These are phyloP conservation scores for Epichloe bromicola DNA, from an alignment of 2,329 filamentous ascomycete genomes.

Conservation along the genomic window DNA sequence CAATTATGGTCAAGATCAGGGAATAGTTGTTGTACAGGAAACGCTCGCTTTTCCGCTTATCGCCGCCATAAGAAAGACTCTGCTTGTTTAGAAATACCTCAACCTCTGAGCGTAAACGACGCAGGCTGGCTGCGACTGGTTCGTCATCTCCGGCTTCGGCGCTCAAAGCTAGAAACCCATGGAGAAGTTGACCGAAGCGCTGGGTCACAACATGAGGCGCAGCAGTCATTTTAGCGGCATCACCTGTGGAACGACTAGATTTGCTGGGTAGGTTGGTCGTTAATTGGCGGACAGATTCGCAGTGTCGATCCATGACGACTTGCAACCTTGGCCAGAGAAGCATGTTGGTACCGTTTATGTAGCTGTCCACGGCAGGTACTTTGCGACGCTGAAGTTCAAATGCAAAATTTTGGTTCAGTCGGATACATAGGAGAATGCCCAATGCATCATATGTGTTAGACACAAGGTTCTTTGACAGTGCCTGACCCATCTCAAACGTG, in stretches of 20 bases:
- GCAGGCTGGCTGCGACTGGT: slow-evolving; percentile 71
- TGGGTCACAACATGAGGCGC: slow-evolving; percentile 89
- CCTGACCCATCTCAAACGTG: slow-evolving; percentile 72
- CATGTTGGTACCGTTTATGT: slow-evolving; percentile 93
- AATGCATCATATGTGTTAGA: slow-evolving; percentile 71
- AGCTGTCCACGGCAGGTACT: slow-evolving; percentile 76
- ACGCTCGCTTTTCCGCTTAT: slow-evolving; percentile 67
- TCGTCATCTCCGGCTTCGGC: slow-evolving; percentile 91
- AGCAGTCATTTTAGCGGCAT: slow-evolving; percentile 51
- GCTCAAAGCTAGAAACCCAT: slow-evolving; percentile 71
- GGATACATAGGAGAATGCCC: slow-evolving; percentile 79
- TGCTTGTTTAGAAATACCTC: slow-evolving; percentile 71
- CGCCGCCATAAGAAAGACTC: slow-evolving; percentile 58
- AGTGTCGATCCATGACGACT: slow-evolving; percentile 83
- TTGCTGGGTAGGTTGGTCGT: slow-evolving; percentile 39
- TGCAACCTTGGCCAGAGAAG: slow-evolving; percentile 93
- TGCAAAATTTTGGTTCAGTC: slow-evolving; percentile 84
- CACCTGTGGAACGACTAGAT: slow-evolving; percentile 28
- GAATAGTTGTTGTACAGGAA: slow-evolving; percentile 97
- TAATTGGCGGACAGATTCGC: slow-evolving; percentile 64
- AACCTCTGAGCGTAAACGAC: slow-evolving; percentile 64
- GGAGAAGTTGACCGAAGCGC: slow-evolving; percentile 84
- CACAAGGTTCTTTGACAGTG: slow-evolving; percentile 62
- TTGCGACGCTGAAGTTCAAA: slow-evolving; percentile 89
- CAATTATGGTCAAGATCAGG: slow-evolving; percentile 83